phyloP scores from a whole-genome alignment of 495 filamentous ascomycete genomes.

The Xylaria nigripes region DNA sequence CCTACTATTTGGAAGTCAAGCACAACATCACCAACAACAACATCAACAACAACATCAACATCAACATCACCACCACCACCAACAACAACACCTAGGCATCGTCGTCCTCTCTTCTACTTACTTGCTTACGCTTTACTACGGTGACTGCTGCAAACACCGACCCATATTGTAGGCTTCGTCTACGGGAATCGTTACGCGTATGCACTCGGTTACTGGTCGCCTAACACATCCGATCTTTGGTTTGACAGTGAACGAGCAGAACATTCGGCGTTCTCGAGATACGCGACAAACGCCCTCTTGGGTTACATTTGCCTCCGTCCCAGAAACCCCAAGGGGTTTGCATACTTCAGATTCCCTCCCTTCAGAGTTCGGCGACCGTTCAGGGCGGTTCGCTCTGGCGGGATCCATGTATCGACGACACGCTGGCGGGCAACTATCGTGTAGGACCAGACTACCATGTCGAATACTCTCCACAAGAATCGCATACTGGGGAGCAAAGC shows the following conservation, averaged over 20 bases:
- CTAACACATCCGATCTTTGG: constrained; percentile 21
- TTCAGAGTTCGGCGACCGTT: constrained; percentile 54
- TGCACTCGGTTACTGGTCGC: constrained; percentile 27
- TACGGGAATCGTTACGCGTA: constrained; percentile 20
- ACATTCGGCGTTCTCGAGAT: constrained; percentile 25
- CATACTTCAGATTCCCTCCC: constrained; percentile 42
- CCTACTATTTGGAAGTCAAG: constrained; percentile 10
- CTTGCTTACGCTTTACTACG: neutral
- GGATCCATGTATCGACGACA: constrained; percentile 62
- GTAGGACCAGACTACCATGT: constrained; percentile 52
- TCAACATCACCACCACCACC: too few species aligned
- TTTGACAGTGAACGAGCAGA: constrained; percentile 20
- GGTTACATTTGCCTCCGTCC: constrained; percentile 15
- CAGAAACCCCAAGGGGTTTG: constrained; percentile 41
- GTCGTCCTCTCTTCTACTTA: neutral
- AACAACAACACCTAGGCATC: too few species aligned
- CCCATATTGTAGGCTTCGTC: constrained; percentile 16
- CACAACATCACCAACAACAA: constrained; percentile 20
- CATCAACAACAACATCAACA: constrained; percentile 21
- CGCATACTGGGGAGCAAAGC: constrained; percentile 48
- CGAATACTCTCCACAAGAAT: constrained; percentile 54
- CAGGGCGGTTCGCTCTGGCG: constrained; percentile 64
- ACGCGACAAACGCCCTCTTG: constrained; percentile 20
- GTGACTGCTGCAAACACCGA: neutral
- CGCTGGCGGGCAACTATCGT: constrained; percentile 58